Conservation (phyloP, 441 rosid genomes). For the Geranium incanum region DNA sequence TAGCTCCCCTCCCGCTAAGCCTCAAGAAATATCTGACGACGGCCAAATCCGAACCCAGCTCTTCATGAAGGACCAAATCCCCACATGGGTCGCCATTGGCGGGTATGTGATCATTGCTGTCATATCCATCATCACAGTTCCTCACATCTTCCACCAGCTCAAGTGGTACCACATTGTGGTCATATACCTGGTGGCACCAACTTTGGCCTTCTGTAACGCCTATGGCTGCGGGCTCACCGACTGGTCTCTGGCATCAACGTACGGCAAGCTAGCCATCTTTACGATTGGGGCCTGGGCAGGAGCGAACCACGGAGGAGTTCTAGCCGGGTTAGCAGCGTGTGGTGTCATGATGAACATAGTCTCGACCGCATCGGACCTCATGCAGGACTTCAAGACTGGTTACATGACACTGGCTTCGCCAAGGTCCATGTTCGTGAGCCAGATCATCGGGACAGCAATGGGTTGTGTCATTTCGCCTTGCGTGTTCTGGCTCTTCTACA, state of each 20-base stretch:
- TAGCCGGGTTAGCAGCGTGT: conserved; percentile 18
- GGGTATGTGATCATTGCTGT: not conserved
- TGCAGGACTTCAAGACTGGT: conserved; percentile 64
- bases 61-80: conserved; percentile 18
- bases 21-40: conserved; percentile 1
- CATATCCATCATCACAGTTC: not conserved
- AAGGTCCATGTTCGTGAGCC: conserved; percentile 50
- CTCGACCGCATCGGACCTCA: conserved; percentile 37
- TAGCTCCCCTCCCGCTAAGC: not conserved
- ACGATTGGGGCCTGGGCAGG: conserved; percentile 26
- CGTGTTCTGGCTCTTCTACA: conserved; percentile 65
- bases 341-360: conserved; percentile 25
- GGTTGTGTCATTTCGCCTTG: conserved; percentile 23
- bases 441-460: conserved; percentile 26
- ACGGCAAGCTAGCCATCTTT: conserved; percentile 40
- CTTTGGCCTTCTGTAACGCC: conserved; percentile 39
- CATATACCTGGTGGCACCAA: conserved; percentile 29
- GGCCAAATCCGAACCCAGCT: conserved; percentile 9
- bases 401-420: conserved; percentile 60
- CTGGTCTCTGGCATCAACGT: conserved; percentile 33
- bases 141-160: conserved; percentile 21
- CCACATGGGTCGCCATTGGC: not conserved
- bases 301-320: conserved; percentile 27
- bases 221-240: conserved; percentile 40
- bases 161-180: conserved; percentile 34